phyloP scores from a whole-genome alignment of 805 yeast genomes.

The Wickerhamomyces strasburgensis region DNA sequence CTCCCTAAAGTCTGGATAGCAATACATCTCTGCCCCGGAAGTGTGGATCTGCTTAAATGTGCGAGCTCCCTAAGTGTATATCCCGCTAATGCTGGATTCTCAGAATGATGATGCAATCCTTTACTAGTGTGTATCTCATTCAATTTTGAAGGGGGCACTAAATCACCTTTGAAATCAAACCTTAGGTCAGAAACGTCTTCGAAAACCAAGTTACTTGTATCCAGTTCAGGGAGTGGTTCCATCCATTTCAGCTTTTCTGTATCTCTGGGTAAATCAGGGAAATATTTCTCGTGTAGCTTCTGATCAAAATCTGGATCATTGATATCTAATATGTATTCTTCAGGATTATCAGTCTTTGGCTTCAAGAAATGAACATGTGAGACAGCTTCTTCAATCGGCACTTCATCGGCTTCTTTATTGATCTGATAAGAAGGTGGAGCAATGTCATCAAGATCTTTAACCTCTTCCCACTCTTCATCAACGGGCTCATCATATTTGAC shows the following conservation, averaged over 20 bases:
- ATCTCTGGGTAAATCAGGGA: slow-evolving; percentile 85
- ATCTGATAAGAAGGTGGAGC: slow-evolving; percentile 47
- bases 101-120: slow-evolving; percentile 91
- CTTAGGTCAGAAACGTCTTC: slow-evolving; percentile 63
- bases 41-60: slow-evolving; percentile 70
- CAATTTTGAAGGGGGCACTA: slow-evolving; percentile 56
- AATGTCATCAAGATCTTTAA: slow-evolving; percentile 43
- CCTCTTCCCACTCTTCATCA: slow-evolving; percentile 45
- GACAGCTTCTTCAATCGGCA: slow-evolving; percentile 37
- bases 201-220: slow-evolving; percentile 28
- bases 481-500: slow-evolving; percentile 24
- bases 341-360: slow-evolving; percentile 34
- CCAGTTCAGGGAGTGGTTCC: slow-evolving; percentile 54
- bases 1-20: slow-evolving; percentile 87
- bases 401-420: slow-evolving; percentile 39
- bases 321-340: slow-evolving; percentile 44
- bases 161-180: slow-evolving; percentile 82
- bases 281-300: slow-evolving; percentile 77
- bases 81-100: slow-evolving; percentile 85
- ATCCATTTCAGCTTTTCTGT: slow-evolving; percentile 87
- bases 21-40: slow-evolving; percentile 80
- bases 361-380: slow-evolving; percentile 61
- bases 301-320: slow-evolving; percentile 76
- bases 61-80: slow-evolving; percentile 82
- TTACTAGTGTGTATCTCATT: slow-evolving; percentile 42